Conservation (phyloP, 2,329 filamentous ascomycete genomes). For the Fonsecaea monophora region DNA sequence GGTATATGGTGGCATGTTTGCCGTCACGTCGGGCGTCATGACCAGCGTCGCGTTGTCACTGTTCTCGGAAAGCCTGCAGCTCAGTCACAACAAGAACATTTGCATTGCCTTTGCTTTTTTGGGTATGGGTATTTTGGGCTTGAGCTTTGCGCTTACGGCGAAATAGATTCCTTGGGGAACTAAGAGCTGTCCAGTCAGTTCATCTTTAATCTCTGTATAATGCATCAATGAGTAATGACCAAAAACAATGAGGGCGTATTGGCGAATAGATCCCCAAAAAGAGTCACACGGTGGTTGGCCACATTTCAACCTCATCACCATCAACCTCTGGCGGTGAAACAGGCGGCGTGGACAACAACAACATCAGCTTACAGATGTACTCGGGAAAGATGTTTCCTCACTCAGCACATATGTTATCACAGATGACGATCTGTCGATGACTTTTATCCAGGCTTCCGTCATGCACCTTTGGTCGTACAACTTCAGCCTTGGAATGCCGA, state of each 20-base stretch:
- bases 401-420: no score
- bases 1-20: conserved; percentile 73
- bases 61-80: conserved; percentile 81
- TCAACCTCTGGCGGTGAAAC: neutral
- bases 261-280: neutral
- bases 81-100: conserved; percentile 79
- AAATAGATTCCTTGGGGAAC: conserved; percentile 21
- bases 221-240: neutral
- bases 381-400: neutral
- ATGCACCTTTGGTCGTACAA: neutral
- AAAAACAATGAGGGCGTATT: neutral
- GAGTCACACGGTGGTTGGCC: neutral
- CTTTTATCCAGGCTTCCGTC: no score
- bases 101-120: conserved; percentile 82
- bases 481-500: neutral
- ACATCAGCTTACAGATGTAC: neutral
- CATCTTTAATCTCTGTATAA: neutral
- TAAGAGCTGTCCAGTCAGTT: neutral
- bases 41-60: conserved; percentile 88
- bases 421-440: no score
- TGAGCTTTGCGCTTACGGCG: conserved; percentile 84
- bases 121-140: conserved; percentile 82
- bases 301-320: neutral
- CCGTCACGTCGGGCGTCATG: conserved; percentile 91
- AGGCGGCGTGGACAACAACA: neutral